Percentiles rank a stretch among this genome's conserved stretches.
These are phyloP conservation scores for Pyrenophora teres DNA, from an alignment of 2,329 filamentous ascomycete species.

Conservation along the genomic window DNA sequence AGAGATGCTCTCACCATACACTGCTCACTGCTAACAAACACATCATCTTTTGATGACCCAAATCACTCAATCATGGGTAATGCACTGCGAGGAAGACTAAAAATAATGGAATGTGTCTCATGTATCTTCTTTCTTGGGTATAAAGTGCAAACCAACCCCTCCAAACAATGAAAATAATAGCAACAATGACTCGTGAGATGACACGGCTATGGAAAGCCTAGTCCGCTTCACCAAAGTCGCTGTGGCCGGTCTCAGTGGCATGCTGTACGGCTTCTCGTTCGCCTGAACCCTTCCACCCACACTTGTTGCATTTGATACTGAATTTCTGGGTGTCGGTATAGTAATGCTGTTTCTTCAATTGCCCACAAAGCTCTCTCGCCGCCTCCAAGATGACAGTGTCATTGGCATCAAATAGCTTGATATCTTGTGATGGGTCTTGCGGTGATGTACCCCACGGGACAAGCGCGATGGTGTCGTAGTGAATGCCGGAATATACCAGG, in stretches of 20 bases:
- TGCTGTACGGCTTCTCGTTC: conserved; percentile 67
- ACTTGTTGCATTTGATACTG: conserved; percentile 75
- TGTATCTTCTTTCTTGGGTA: too few relatives aligned
- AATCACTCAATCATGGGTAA: too few relatives aligned
- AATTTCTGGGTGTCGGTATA: conserved; percentile 87
- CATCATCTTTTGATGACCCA: too few relatives aligned
- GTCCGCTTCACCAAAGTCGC: conserved; percentile 42
- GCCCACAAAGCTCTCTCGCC: conserved; percentile 58
- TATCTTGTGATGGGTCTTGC: conserved; percentile 74
- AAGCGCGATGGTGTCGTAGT: conserved; percentile 89
- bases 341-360: conserved; percentile 76
- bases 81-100: too few relatives aligned
- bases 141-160: neutral
- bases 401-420: conserved; percentile 70
- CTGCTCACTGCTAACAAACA: too few relatives aligned
- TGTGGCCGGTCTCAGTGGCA: conserved; percentile 60
- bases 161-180: neutral
- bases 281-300: conserved; percentile 70
- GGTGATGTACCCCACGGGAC: conserved; percentile 62
- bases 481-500: conserved; percentile 87
- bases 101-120: too few relatives aligned
- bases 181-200: neutral
- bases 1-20: too few relatives aligned
- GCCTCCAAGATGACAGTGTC: conserved; percentile 62
- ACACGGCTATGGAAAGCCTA: conserved; percentile 1